These are phyloP conservation scores for Friedmanniomyces endolithicus DNA, from an alignment of 495 filamentous ascomycete species.

Conservation along the genomic window DNA sequence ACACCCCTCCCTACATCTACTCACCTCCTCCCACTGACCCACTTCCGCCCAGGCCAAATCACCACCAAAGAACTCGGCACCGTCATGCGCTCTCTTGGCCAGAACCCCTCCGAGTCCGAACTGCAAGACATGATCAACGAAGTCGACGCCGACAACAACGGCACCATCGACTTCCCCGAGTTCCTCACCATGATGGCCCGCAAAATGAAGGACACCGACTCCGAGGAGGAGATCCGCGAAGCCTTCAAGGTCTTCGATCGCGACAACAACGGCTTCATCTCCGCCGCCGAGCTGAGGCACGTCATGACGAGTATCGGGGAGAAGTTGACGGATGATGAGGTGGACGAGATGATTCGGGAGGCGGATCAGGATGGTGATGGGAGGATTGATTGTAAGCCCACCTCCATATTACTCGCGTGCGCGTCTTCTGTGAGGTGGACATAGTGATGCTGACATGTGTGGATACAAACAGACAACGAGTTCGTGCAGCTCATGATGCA, in stretches of 20 bases:
- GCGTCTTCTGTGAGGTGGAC: not conserved
- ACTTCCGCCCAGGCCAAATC: conserved; percentile 78
- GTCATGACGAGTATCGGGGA: conserved; percentile 99
- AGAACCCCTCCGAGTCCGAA: conserved; percentile 98
- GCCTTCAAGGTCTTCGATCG: conserved; percentile 95
- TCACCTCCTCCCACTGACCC: conserved; percentile 5
- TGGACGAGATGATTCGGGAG: conserved; percentile 99
- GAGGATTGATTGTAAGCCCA: conserved; percentile 74
- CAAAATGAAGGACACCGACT: conserved; percentile 99
- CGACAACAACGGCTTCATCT: conserved; percentile 99
- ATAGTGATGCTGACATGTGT: not conserved
- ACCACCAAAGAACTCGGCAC: conserved; percentile 98
- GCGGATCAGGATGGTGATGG: conserved; percentile 98
- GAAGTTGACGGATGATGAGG: conserved; percentile 98
- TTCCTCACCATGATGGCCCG: conserved; percentile 99
- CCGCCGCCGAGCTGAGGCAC: conserved; percentile 89
- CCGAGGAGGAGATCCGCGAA: conserved; percentile 97
- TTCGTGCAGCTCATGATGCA: conserved; percentile 99
- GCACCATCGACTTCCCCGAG: conserved; percentile 98
- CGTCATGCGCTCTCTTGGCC: conserved; percentile 98
- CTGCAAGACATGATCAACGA: conserved; percentile 99
- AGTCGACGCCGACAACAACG: conserved; percentile 98
- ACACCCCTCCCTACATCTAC: not conserved
- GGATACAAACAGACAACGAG: conserved; percentile 68
- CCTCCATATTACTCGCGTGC: not conserved